These are phyloP conservation scores for Cryptococcus sp. DNA, from an alignment of 1,284 basidiomycete genomes.

Conservation along the genomic window DNA sequence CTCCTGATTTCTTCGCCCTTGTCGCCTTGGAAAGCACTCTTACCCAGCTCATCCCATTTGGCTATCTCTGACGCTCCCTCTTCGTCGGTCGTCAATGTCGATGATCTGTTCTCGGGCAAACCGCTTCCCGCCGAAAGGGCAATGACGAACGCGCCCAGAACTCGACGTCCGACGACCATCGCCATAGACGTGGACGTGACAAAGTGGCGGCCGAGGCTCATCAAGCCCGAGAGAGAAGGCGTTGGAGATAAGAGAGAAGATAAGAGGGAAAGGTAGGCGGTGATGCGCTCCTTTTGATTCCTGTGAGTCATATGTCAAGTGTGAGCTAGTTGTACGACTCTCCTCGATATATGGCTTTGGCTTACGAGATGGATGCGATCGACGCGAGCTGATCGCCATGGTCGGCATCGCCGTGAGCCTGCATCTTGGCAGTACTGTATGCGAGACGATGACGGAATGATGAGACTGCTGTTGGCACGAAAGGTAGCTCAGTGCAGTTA, in stretches of 20 bases:
- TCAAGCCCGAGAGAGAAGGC: constrained; percentile 59
- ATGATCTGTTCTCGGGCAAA: constrained; percentile 14
- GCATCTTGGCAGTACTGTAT: background rate
- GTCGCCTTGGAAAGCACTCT: constrained; percentile 28
- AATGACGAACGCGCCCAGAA: constrained; percentile 40
- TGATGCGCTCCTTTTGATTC: constrained; percentile 75
- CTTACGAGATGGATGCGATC: constrained; percentile 23
- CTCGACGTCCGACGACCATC: constrained; percentile 46
- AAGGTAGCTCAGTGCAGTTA: no score
- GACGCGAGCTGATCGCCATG: constrained; percentile 13
- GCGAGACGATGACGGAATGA: background rate
- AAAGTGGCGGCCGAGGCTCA: constrained; percentile 43
- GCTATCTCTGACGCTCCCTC: constrained; percentile 21
- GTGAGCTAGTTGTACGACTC: background rate
- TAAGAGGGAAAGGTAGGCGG: constrained; percentile 62
- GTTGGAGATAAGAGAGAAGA: constrained; percentile 39
- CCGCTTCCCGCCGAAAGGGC: constrained; percentile 38
- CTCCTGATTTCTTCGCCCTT: constrained; percentile 35
- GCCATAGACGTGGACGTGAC: constrained; percentile 41
- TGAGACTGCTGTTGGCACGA: no score
- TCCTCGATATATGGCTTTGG: background rate
- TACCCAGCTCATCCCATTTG: constrained; percentile 31
- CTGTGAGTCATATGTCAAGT: constrained; percentile 15
- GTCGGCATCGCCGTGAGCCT: constrained; percentile 16
- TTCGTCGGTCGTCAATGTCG: constrained; percentile 13